Conservation (phyloP, 805 yeast species). For the Yueomyces sinensis region DNA sequence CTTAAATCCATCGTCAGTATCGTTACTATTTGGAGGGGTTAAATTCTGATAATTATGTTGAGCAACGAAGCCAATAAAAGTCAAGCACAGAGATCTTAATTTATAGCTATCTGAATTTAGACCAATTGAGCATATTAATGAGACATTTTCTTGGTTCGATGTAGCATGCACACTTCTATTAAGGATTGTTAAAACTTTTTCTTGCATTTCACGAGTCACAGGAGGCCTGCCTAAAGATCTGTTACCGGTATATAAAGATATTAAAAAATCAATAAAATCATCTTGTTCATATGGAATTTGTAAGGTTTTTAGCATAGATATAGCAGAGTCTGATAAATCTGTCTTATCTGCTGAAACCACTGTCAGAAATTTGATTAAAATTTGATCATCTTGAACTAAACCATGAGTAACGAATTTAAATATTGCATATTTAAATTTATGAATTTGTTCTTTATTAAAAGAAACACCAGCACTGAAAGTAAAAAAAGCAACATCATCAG, state of each 20-base stretch:
- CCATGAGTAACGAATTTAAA: slow-evolving; percentile 22
- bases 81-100: slow-evolving; percentile 43
- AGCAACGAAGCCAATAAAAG: slow-evolving; percentile 52
- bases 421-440: slow-evolving; percentile 28
- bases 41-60: slow-evolving; percentile 17
- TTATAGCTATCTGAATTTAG: slow-evolving; percentile 38
- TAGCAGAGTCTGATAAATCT: slow-evolving; percentile 41
- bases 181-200: slow-evolving; percentile 37
- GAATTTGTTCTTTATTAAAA: slow-evolving; percentile 36
- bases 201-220: slow-evolving; percentile 40
- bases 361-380: slow-evolving; percentile 35
- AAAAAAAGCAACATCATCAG: slow-evolving; percentile 44
- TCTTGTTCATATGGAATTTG: slow-evolving; percentile 38
- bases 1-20: slow-evolving; percentile 20
- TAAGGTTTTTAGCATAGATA: slow-evolving; percentile 36
- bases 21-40: slow-evolving; percentile 3
- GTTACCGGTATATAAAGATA: slow-evolving; percentile 40
- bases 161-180: slow-evolving; percentile 43
- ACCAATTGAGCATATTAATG: slow-evolving; percentile 45
- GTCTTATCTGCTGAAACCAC: slow-evolving; percentile 49
- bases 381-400: slow-evolving; percentile 27
- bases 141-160: slow-evolving; percentile 23
- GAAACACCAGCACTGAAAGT: slow-evolving; percentile 56
- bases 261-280: slow-evolving; percentile 30
- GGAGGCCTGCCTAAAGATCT: slow-evolving; percentile 32